Evolutionary conservation across 169 alveolate species (phyloP).

Genomic region (Plasmodium gallinaceum): DNA sequence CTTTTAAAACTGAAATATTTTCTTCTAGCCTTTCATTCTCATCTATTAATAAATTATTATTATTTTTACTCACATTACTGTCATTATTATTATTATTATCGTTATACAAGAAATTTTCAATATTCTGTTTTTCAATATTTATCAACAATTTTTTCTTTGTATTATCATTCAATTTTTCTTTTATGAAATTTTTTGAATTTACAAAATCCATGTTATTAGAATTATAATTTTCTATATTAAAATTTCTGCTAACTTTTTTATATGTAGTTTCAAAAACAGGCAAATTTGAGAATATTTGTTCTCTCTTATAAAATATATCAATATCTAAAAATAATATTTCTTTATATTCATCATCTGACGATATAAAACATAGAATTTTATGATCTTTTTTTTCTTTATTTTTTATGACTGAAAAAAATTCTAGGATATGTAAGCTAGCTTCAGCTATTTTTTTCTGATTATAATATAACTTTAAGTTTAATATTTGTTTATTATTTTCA

Average conservation of each 20-base stretch:
- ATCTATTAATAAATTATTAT: background rate
- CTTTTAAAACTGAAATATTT: too few species aligned
- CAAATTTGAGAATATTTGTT: slow-evolving; percentile 4
- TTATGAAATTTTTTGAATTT: background rate
- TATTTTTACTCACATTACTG: background rate
- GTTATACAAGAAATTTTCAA: too few species aligned
- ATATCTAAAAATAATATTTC: slow-evolving; percentile 65
- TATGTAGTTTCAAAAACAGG: slow-evolving; percentile 38
- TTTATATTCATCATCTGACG: background rate
- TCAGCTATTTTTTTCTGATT: slow-evolving; percentile 43
- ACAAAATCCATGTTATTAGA: background rate
- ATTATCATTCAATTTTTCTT: too few species aligned
- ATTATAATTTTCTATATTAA: background rate
- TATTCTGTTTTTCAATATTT: too few species aligned
- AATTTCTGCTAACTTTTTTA: background rate
- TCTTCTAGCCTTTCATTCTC: too few species aligned
- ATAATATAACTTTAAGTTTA: slow-evolving; percentile 22
- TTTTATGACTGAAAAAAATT: slow-evolving; percentile 40
- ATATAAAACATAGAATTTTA: slow-evolving; percentile 41
- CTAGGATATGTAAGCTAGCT: slow-evolving; percentile 57
- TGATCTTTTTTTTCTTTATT: slow-evolving; percentile 46
- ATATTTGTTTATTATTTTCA: slow-evolving; percentile 43
- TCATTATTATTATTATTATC: background rate
- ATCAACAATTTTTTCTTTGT: too few species aligned
- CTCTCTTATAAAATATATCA: slow-evolving; percentile 44